Percentiles rank a stretch among this genome's conserved stretches.
phyloP scores from a whole-genome alignment of 345 rosid species.

The Toxicodendron radicans region DNA sequence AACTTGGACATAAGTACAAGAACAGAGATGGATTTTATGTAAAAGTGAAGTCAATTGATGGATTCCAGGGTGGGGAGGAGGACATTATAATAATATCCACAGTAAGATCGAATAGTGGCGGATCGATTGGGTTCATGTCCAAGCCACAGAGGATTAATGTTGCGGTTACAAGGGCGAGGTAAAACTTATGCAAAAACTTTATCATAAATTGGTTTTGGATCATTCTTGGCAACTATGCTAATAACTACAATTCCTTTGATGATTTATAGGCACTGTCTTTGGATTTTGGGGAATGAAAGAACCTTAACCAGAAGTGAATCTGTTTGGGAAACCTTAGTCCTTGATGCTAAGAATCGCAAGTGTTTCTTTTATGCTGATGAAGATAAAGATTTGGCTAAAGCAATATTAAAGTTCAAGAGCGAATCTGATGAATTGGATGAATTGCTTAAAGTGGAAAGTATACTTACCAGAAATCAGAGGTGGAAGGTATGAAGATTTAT shows the following conservation, averaged over 20 bases:
- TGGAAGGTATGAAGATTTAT: constrained; percentile 41
- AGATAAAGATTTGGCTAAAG: constrained; percentile 38
- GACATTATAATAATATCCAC: no score
- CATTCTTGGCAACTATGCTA: no score
- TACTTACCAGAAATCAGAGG: constrained; percentile 32
- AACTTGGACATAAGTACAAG: constrained; percentile 21
- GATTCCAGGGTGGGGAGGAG: no score
- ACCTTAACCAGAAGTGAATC: constrained; percentile 37
- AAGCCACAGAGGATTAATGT: no score
- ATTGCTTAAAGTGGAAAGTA: constrained; percentile 31
- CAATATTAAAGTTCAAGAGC: constrained; percentile 38
- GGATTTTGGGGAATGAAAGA: constrained; percentile 51
- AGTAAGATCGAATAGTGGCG: no score
- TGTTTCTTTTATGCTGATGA: constrained; percentile 50
- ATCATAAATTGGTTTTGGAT: no score
- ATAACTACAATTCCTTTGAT: no score
- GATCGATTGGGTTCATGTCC: no score
- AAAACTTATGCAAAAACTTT: no score
- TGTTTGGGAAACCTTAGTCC: constrained; percentile 36
- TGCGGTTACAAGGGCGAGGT: no score
- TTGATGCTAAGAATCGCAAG: constrained; percentile 40
- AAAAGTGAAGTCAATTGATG: no score
- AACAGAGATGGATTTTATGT: background rate
- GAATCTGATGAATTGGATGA: constrained; percentile 41
- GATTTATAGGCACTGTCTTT: constrained; percentile 42